Conservation (phyloP, 495 filamentous ascomycete genomes). For the Sabuloglossum arenarium region DNA sequence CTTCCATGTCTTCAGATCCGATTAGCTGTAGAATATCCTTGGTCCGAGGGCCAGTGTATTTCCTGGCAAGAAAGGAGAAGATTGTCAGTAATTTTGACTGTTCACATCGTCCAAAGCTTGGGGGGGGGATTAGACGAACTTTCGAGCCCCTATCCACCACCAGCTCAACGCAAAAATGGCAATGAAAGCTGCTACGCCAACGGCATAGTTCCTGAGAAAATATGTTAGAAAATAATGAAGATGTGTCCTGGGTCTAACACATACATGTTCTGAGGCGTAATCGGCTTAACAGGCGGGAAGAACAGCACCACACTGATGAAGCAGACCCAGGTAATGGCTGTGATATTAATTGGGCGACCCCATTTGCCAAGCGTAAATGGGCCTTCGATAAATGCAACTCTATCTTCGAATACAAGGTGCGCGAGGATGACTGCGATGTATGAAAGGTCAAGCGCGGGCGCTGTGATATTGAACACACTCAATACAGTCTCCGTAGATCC, state of each 20-base stretch:
- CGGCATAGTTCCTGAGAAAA: constrained; percentile 38
- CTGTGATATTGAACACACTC: constrained; percentile 51
- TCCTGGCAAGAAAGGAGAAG: constrained; percentile 14
- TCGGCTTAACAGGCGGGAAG: constrained; percentile 38
- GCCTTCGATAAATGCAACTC: constrained; percentile 35
- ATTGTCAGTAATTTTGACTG: not conserved
- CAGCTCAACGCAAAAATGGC: constrained; percentile 37
- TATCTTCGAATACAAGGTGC: constrained; percentile 34
- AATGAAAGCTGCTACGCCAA: constrained; percentile 42
- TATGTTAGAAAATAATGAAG: not conserved
- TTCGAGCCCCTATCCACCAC: constrained; percentile 42
- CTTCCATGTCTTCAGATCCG: constrained; percentile 3
- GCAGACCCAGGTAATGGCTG: constrained; percentile 41
- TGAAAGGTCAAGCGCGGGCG: constrained; percentile 45
- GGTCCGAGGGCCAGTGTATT: constrained; percentile 34
- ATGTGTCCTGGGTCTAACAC: not conserved
- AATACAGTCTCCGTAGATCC: constrained; percentile 44
- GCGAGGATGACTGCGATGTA: constrained; percentile 50
- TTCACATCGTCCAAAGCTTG: not conserved
- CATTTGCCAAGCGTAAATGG: constrained; percentile 43
- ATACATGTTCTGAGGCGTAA: constrained; percentile 42
- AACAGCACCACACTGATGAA: constrained; percentile 50
- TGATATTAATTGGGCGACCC: constrained; percentile 34
- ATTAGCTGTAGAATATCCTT: constrained; percentile 22
- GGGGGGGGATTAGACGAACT: constrained; percentile 20